Percentiles rank a stretch among this genome's conserved stretches.
Evolutionary conservation across 805 yeast species (phyloP).

Genomic region (Cyberlindnera mycetangii): DNA sequence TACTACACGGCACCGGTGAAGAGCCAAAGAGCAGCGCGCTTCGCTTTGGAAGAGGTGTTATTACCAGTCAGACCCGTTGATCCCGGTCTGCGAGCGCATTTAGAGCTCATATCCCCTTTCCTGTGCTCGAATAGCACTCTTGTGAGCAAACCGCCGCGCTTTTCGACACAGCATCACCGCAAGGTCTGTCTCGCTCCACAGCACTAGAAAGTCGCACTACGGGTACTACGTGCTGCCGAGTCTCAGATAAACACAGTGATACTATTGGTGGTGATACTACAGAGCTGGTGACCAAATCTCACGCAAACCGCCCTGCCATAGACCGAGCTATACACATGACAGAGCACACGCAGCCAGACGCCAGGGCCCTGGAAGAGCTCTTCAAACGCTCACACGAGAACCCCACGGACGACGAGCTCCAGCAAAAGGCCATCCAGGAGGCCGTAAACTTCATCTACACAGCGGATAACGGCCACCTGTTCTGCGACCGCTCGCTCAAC

Average conservation of each 20-base stretch:
- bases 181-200: not conserved
- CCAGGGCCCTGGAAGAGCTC: slow-evolving; percentile 8
- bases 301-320: not conserved
- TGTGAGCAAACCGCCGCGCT: not conserved
- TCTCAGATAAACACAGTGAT: not conserved
- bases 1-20: not conserved
- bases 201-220: not conserved
- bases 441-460: slow-evolving; percentile 35
- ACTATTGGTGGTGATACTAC: not conserved
- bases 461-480: slow-evolving; percentile 42
- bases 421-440: slow-evolving; percentile 38
- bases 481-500: slow-evolving; percentile 49
- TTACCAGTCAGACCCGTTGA: not conserved
- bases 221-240: not conserved
- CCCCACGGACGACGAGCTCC: slow-evolving; percentile 32
- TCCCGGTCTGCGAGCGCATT: not conserved
- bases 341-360: not conserved
- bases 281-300: not conserved
- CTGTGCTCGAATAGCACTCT: not conserved
- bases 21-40: not conserved
- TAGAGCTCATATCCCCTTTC: not conserved
- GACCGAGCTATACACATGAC: not conserved
- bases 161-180: not conserved
- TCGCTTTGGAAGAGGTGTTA: not conserved
- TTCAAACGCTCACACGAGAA: slow-evolving; percentile 31